Evolutionary conservation across 305 asterid species (phyloP).

Genomic region (Solanum chacoense): DNA sequence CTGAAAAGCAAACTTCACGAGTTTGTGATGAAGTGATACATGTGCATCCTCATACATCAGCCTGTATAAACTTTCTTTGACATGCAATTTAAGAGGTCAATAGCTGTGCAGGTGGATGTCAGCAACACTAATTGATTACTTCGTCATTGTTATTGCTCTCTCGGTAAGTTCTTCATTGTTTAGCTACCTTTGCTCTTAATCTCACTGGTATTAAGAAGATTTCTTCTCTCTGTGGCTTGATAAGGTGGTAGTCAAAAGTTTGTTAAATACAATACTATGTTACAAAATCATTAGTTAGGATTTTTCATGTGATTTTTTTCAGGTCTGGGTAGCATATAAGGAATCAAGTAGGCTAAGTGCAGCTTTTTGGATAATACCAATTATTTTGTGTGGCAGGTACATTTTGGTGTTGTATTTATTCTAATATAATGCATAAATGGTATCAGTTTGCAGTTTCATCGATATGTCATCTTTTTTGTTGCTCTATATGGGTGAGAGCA

Average conservation of each 20-base stretch:
- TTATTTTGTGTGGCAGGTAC: slow-evolving; percentile 71
- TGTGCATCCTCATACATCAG: background rate
- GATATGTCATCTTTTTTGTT: background rate
- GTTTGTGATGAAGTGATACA: background rate
- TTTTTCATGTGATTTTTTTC: background rate
- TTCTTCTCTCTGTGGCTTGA: background rate
- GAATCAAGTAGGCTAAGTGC: slow-evolving; percentile 48
- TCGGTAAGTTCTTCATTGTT: slow-evolving; percentile 37
- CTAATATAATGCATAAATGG: background rate
- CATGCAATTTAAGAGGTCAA: background rate
- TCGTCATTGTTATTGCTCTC: slow-evolving; percentile 38
- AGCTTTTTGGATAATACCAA: slow-evolving; percentile 45
- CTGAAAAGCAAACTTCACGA: background rate
- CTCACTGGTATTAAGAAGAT: background rate
- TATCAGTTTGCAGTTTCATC: background rate
- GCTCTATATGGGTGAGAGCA: background rate
- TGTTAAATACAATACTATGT: background rate
- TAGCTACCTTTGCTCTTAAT: background rate
- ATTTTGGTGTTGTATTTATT: background rate
- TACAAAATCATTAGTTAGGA: background rate
- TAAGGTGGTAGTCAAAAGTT: background rate
- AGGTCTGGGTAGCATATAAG: slow-evolving; percentile 89
- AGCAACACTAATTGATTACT: slow-evolving; percentile 69
- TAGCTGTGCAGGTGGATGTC: slow-evolving; percentile 62
- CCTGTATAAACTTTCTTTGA: background rate